Evolutionary conservation across 768 basidiomycete genomes (phyloP).

Genomic region (Russula lepida): DNA sequence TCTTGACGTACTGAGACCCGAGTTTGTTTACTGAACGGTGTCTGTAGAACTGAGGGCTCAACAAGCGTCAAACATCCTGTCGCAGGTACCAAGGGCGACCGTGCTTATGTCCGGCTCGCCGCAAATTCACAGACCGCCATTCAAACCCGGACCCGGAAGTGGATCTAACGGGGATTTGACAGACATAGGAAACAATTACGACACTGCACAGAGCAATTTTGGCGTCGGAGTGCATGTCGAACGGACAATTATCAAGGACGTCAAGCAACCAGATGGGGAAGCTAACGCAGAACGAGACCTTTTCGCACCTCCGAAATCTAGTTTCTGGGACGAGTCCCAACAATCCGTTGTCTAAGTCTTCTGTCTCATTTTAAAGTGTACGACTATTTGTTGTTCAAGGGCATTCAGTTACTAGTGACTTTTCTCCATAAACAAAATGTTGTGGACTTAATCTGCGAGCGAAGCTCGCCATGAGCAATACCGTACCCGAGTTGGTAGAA

Average conservation of each 20-base stretch:
- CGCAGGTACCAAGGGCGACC: neutral
- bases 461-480: too few species aligned
- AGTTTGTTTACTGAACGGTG: neutral
- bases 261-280: neutral
- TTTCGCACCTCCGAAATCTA: too few species aligned
- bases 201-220: conserved; percentile 1
- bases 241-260: neutral
- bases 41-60: conserved; percentile 21
- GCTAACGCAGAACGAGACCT: neutral
- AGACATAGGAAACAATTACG: neutral
- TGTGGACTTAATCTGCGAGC: neutral
- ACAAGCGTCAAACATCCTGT: neutral
- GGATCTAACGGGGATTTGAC: neutral
- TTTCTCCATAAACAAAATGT: neutral
- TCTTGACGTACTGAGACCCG: neutral
- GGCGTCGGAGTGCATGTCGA: conserved; percentile 20
- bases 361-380: neutral
- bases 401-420: too few species aligned
- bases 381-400: neutral
- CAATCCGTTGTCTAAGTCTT: neutral
- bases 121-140: neutral
- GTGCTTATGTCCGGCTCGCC: neutral
- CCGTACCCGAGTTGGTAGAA: too few species aligned
- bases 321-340: neutral
- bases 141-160: too few species aligned